A percentile compares a stretch with the other conserved stretches of the same genome.
Evolutionary conservation across 2,329 filamentous ascomycete genomes (phyloP).

Genomic region (Nemania sp.): DNA sequence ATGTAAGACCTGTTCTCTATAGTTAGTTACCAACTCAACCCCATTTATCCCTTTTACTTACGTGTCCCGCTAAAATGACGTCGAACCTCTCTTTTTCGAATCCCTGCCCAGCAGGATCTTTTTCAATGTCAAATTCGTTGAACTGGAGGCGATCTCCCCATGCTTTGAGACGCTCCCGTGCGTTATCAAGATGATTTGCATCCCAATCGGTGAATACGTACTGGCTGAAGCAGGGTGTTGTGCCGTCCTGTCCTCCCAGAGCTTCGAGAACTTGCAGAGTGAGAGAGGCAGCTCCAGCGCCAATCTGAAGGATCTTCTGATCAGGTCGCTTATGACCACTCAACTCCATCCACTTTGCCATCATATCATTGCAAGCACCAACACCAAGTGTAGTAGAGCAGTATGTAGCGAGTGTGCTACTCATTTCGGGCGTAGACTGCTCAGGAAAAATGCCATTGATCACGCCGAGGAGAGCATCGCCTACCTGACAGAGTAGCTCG

Average conservation of each 20-base stretch:
- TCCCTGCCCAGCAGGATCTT: not conserved
- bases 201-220: not conserved
- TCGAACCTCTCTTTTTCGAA: slow-evolving; percentile 4
- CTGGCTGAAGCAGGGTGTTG: not conserved
- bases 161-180: not conserved
- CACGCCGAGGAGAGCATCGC: not conserved
- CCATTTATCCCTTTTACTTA: not conserved
- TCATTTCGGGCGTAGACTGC: not conserved
- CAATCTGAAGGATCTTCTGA: not conserved
- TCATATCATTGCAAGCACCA: not conserved
- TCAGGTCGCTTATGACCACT: not conserved
- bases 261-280: not conserved
- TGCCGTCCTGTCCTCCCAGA: not conserved
- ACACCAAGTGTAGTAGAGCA: not conserved
- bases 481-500: not conserved
- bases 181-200: not conserved
- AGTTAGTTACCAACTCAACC: not conserved
- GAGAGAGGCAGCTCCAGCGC: not conserved
- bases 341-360: not conserved
- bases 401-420: not conserved
- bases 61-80: not conserved
- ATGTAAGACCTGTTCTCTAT: not conserved
- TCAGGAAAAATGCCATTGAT: not conserved
- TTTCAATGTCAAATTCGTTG: not conserved
- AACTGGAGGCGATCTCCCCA: not conserved